Base-by-base conservation (phyloP, 331 rosid genomes). In the Saraca asoca region DNA sequence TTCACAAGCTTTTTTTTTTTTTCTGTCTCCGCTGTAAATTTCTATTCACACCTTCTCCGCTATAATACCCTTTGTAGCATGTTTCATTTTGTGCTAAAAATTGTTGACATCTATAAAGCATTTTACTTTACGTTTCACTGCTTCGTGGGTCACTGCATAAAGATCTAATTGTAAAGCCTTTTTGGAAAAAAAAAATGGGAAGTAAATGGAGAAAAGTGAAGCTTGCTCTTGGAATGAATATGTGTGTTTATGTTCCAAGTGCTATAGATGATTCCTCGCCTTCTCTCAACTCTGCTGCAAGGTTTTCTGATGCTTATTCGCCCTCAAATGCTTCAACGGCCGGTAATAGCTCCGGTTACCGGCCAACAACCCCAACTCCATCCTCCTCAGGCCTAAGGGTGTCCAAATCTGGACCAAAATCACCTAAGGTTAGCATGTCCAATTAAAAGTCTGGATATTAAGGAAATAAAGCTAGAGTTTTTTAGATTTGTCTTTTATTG, bases 181-280 rank as follows among this genome's bases (percentile, higher is more conserved):
- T 38, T 7, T 18, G 7, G 16, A 2, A n/a, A 62, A 51, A 62
- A 51, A 24, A 24, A 24, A 24, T 89, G 98, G 95, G 74, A 45
- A 82, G 85, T 80, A 89, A 76, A 69, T 92, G 96, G 96, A 82
- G 88, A 70, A 89, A 87, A 80, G 56, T 89, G 58, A 89, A 91
- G 83, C 77, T 85, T 24, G 88, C 96, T 68, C 75, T 91, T 11
- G 96, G 95, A 12, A 10, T 83, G 39, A 79, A 83, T 39, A 70
- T 70, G 13, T 83, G 93, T 19, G 69, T 87, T 24, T 83, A 68
- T 39, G 76, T 73, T 72, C 88, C 96, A 3, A 69, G 46, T 43
- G 73, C 87, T n/a, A n/a, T 38, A 0, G 94, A 84, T n/a, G 91
- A 80, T 66, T 71, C 91, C 3, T 19, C 87, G 6, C 50, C 78